These are phyloP conservation scores for Sclerotinia subarctica DNA, from an alignment of 2,329 filamentous ascomycete genomes.

Conservation along the genomic window DNA sequence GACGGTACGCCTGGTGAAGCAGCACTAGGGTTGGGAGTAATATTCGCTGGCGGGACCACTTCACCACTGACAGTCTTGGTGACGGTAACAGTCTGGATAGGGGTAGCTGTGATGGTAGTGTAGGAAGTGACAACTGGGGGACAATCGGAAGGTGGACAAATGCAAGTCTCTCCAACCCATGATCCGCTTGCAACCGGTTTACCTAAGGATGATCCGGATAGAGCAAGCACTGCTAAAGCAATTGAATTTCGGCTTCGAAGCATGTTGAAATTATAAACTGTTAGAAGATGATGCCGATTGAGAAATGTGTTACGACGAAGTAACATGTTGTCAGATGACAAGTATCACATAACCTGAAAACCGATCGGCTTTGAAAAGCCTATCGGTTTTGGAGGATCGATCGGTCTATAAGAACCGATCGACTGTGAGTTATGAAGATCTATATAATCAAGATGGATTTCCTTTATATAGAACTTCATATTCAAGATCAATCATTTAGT, in stretches of 20 bases:
- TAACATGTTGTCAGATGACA: too few species aligned
- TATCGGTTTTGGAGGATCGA: too few species aligned
- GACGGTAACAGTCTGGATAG: slow-evolving; percentile 9
- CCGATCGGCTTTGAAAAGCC: too few species aligned
- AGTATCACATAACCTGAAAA: too few species aligned
- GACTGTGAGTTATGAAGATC: too few species aligned
- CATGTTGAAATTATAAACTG: slow-evolving; percentile 12
- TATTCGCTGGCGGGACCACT: neutral
- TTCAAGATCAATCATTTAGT: too few species aligned
- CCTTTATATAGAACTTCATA: too few species aligned
- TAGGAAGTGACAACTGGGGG: slow-evolving; percentile 13
- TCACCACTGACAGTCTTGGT: slow-evolving; percentile 8
- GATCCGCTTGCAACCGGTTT: slow-evolving; percentile 21
- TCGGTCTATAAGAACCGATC: too few species aligned
- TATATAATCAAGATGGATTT: too few species aligned
- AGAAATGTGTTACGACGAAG: too few species aligned
- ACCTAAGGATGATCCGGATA: slow-evolving; percentile 13
- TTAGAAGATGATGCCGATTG: neutral
- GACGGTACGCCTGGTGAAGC: neutral
- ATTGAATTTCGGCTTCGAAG: slow-evolving; percentile 9
- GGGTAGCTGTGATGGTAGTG: slow-evolving; percentile 8
- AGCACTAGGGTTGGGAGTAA: neutral
- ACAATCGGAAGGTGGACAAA: slow-evolving; percentile 1
- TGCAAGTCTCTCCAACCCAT: slow-evolving; percentile 13
- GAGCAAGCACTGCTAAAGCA: slow-evolving; percentile 15